These are phyloP conservation scores for Trypethelium eluteriae DNA, from an alignment of 495 filamentous ascomycete genomes.

Conservation along the genomic window DNA sequence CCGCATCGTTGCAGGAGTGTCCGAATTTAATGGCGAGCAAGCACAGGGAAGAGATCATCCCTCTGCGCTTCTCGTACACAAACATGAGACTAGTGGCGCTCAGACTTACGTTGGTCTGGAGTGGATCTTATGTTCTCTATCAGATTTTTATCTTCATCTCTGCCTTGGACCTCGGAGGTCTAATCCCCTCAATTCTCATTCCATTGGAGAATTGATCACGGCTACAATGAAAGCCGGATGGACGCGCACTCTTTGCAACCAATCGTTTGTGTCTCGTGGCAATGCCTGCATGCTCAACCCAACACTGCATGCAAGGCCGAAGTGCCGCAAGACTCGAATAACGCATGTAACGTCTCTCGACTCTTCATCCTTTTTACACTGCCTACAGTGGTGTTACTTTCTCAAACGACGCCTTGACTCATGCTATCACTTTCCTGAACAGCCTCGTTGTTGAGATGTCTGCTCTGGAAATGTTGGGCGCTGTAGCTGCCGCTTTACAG, in stretches of 20 bases:
- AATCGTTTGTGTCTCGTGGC: conserved; percentile 6
- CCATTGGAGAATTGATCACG: conserved; percentile 4
- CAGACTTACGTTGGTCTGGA: too few species aligned
- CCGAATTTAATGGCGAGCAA: too few species aligned
- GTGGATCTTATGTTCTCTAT: background rate
- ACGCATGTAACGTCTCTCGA: conserved; percentile 1
- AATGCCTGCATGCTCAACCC: conserved; percentile 2
- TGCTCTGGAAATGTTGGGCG: conserved; percentile 7
- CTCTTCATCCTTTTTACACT: conserved; percentile 7
- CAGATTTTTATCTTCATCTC: background rate
- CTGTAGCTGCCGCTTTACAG: conserved; percentile 10
- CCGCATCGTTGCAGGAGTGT: too few species aligned
- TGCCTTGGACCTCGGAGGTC: background rate
- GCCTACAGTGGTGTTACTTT: conserved; percentile 3
- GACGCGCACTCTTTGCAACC: background rate
- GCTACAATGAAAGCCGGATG: conserved; percentile 10
- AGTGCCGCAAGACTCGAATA: conserved; percentile 1
- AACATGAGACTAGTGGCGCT: too few species aligned
- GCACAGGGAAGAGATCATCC: too few species aligned
- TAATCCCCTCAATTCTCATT: background rate
- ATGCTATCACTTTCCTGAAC: background rate
- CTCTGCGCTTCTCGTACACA: too few species aligned
- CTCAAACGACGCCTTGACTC: conserved; percentile 3
- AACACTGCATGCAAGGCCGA: conserved; percentile 1
- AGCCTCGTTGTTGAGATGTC: background rate